Evolutionary conservation across 495 filamentous ascomycete species (phyloP), one percentile per base, ranked within the genome.

Genomic region (Penicillium verhagenii): DNA sequence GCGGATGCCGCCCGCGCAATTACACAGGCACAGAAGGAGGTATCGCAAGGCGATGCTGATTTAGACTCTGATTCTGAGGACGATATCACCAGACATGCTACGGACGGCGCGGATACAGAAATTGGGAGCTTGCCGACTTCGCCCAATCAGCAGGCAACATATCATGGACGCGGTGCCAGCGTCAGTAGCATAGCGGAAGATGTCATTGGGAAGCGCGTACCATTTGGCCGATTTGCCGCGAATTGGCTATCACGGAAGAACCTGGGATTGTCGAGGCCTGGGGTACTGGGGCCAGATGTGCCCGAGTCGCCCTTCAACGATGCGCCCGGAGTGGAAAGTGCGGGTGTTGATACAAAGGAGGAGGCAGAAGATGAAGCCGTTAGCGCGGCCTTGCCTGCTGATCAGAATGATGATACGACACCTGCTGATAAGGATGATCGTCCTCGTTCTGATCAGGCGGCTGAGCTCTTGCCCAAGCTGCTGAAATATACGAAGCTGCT

Each of bases 231-330:
- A 20, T 96, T 96, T 67, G 90, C 93, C 0, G 82, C 90, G 55
- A 85, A 83, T 58, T 97, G 94, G 93, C 90, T 97, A 58, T 92
- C 88, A 11, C 84, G 80, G 58, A 87, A 84, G 46, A 91, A 88
- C 2, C 88, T 91, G 87, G 86, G 82, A 47, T 71, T 76, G 20
- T 65, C 73, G 4, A 64, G 66, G 6, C 67, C 73, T 6, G 67
- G 66, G 0, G 60, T 61, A 6, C 50, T 66, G 24, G 50, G 72
- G 64, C 38, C 67, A 25, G 65, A 68, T 24, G 42, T 46, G 10
- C 46, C 45, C 0, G 65, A 61, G 23, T 55, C 58, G 43, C 61
- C 63, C 1, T 56, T 67, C 47, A 66, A 67, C 2, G 60, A 70
- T 18, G 24, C 57, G 1, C 59, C 63, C 13, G 50, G 54, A 18